phyloP scores from a whole-genome alignment of 73 alveolate genomes.

The Breviolum minutum region DNA sequence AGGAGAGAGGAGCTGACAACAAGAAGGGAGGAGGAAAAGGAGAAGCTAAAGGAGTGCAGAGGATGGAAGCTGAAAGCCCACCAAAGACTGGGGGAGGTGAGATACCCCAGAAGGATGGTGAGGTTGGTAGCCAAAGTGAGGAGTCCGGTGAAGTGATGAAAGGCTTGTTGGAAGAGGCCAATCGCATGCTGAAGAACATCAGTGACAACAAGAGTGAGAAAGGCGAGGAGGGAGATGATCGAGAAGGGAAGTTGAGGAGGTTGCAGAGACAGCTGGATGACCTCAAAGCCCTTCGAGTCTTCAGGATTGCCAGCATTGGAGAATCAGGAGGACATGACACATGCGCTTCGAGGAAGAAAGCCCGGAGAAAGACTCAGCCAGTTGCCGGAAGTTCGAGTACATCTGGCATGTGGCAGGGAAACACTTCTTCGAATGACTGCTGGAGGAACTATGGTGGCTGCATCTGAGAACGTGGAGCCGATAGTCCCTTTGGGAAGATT shows the following conservation, averaged over 20 bases:
- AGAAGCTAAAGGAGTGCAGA: background rate
- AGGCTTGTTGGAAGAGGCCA: background rate
- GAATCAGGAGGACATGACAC: too few relatives aligned
- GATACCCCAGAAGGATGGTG: background rate
- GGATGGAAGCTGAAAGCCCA: background rate
- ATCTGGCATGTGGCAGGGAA: background rate
- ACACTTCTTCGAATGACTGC: background rate
- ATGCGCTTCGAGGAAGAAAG: too few relatives aligned
- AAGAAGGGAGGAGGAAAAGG: too few relatives aligned
- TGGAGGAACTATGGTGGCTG: background rate
- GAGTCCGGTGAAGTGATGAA: background rate
- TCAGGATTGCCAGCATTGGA: background rate
- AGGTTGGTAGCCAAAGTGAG: background rate
- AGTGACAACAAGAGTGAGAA: background rate
- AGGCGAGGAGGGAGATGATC: background rate
- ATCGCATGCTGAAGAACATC: background rate
- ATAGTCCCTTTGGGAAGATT: background rate
- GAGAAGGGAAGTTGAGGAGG: background rate
- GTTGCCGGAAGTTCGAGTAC: background rate
- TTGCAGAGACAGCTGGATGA: background rate
- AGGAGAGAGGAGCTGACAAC: too few relatives aligned
- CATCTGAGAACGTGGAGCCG: background rate
- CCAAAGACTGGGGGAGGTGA: background rate
- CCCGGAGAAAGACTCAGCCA: background rate
- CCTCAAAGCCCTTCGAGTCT: background rate